Evolutionary conservation across 208 protist genomes (phyloP).

Genomic region (Acanthamoeba castellanii): DNA sequence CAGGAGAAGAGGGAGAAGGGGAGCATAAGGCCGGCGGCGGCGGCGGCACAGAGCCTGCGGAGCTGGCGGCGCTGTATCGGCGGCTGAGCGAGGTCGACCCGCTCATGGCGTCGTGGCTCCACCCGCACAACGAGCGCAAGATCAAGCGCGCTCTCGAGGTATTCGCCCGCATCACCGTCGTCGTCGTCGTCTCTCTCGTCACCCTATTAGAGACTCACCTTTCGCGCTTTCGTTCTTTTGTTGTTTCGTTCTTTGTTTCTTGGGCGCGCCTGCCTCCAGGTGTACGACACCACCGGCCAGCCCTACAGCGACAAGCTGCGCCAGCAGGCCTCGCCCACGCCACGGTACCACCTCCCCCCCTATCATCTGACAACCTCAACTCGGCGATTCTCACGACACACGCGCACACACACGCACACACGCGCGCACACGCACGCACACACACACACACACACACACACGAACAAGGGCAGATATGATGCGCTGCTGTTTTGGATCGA

Average conservation of each 20-base stretch:
- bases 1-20: background rate
- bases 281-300: background rate
- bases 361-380: background rate
- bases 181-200: no score
- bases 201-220: no score
- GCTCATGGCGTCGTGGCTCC: constrained; percentile 23
- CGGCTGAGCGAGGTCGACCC: background rate
- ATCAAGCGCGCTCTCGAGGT: constrained; percentile 12
- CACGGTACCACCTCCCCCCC: background rate
- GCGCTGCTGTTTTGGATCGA: constrained; percentile 57
- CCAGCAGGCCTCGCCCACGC: background rate
- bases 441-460: no score
- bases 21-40: background rate
- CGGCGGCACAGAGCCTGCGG: background rate
- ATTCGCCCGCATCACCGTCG: background rate
- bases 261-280: no score
- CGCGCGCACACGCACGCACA: no score
- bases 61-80: background rate
- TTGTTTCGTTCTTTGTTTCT: no score
- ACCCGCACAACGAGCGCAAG: constrained; percentile 46
- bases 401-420: no score
- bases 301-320: background rate
- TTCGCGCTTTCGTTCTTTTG: no score
- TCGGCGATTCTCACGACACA: no score
- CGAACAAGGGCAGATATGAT: background rate